These are phyloP conservation scores for Grosmannia clavigera DNA, from an alignment of 2,329 filamentous ascomycete species.

Conservation along the genomic window DNA sequence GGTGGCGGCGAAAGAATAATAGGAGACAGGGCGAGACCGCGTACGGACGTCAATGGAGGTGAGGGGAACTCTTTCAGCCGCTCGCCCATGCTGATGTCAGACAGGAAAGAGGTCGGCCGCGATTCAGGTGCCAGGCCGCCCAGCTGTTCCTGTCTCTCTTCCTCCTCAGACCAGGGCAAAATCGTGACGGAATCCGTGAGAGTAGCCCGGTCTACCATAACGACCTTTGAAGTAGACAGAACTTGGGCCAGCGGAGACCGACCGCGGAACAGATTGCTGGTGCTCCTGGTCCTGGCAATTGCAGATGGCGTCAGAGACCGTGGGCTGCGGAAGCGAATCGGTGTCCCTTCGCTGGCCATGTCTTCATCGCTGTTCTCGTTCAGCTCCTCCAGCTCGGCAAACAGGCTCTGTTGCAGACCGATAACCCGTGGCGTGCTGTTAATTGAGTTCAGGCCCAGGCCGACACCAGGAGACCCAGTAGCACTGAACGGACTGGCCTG, in stretches of 20 bases:
- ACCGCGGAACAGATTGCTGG: conserved; percentile 13
- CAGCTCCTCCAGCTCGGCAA: conserved; percentile 78
- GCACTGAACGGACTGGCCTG: conserved; percentile 36
- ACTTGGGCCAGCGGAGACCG: conserved; percentile 34
- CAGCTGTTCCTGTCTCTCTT: not conserved
- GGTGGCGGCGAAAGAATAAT: conserved; percentile 20
- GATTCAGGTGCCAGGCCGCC: not conserved
- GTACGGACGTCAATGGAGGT: conserved; percentile 37
- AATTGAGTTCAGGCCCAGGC: conserved; percentile 31
- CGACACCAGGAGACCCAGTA: conserved; percentile 5
- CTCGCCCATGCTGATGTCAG: conserved; percentile 34
- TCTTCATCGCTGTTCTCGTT: conserved; percentile 59
- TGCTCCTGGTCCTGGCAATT: conserved; percentile 1
- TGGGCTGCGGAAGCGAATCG: conserved; percentile 35
- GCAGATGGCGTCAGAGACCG: conserved; percentile 31
- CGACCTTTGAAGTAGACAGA: conserved; percentile 35
- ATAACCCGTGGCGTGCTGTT: conserved; percentile 35
- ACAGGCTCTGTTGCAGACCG: conserved; percentile 63
- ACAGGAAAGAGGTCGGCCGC: conserved; percentile 8
- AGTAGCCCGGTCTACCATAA: conserved; percentile 47
- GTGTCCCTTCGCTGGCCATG: conserved; percentile 44
- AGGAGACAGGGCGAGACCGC: conserved; percentile 11
- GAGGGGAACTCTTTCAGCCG: conserved; percentile 42
- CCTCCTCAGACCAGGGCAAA: conserved; percentile 8
- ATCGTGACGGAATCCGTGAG: conserved; percentile 48